Base-by-base conservation (phyloP, 78 protist species). In the Dictyostelium citrinum region DNA sequence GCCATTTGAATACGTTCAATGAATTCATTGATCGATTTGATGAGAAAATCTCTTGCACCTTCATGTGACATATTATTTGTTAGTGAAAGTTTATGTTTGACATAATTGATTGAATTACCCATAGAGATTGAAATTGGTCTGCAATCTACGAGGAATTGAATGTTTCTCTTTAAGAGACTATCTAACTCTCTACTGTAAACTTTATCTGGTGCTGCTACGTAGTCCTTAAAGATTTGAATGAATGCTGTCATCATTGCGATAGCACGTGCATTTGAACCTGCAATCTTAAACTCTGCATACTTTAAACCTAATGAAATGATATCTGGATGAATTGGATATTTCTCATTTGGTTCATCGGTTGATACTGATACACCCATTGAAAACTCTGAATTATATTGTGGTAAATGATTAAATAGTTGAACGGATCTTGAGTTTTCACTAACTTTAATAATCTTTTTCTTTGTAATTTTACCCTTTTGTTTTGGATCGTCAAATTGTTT, bases 171-270 rank as follows among this genome's bases (percentile, higher is more conserved):
- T 49, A 98, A 24, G 14, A 45, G 24, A 4, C 12, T 37, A 29
- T 91, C 90, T 5, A 98, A 61, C 29, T 97, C 96, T 29, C 97
- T 82, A 10, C 51, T 70, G 58, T 96, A 67, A 29, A 43, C 68
- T 31, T 58, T 88, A 10, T 88, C 81, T 2, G 83, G 39, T 45
- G 97, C 90, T 9, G 85, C 37, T 3, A 35, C 67, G 51, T 77
- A 93, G 35, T 91, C 96, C 5, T 41, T 2, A 27, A 95, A 51
- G 11, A 92, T 83, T 67, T 96, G 94, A 78, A 75, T 84, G 81
- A 98, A 90, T 27, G 96, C 97, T 22, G 82, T 37, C 79, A 98
- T 71, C 96, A 98, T 88, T 17, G 97, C 99, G 12, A 94, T 84
- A 22, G 96, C 84, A 43, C 98, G 95, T 22, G 97, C 97, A 64